These are phyloP conservation scores for Jamesozyma gamospora DNA, from an alignment of 805 yeast genomes.

Conservation along the genomic window DNA sequence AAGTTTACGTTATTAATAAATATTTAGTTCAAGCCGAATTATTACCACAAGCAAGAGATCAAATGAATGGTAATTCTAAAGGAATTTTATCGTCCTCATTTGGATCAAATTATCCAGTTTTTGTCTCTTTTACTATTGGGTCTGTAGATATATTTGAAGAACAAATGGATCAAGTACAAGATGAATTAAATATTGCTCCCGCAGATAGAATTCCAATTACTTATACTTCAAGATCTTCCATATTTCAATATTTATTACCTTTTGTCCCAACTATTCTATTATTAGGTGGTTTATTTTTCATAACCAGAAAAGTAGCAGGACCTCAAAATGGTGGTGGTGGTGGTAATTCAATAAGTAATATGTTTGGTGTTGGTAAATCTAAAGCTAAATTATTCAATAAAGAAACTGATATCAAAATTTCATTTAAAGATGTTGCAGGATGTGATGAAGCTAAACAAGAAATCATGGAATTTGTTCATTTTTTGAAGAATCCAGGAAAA, in stretches of 20 bases:
- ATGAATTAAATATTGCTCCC: constrained; percentile 53
- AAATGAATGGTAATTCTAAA: constrained; percentile 4
- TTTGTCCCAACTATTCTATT: constrained; percentile 73
- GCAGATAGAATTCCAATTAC: constrained; percentile 68
- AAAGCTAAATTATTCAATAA: constrained; percentile 75
- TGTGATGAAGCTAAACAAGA: constrained; percentile 91
- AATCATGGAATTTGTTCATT: constrained; percentile 89
- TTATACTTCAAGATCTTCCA: constrained; percentile 58
- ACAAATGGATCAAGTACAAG: constrained; percentile 65
- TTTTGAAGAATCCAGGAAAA: constrained; percentile 73
- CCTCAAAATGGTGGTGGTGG: constrained; percentile 42
- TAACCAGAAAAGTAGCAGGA: constrained; percentile 33
- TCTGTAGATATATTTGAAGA: constrained; percentile 80
- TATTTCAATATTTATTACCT: constrained; percentile 54
- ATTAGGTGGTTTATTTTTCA: constrained; percentile 58
- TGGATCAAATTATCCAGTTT: constrained; percentile 21
- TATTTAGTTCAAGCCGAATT: constrained; percentile 62
- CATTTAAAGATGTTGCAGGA: constrained; percentile 87
- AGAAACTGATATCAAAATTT: constrained; percentile 71
- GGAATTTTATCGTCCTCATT: background rate
- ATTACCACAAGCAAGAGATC: constrained; percentile 29
- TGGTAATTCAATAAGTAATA: constrained; percentile 32
- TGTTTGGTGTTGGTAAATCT: constrained; percentile 69
- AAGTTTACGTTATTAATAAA: constrained; percentile 63
- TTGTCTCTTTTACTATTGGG: constrained; percentile 75